These are phyloP conservation scores for Rhodotorula sp. DNA, from an alignment of 1,284 basidiomycete genomes.

Conservation along the genomic window DNA sequence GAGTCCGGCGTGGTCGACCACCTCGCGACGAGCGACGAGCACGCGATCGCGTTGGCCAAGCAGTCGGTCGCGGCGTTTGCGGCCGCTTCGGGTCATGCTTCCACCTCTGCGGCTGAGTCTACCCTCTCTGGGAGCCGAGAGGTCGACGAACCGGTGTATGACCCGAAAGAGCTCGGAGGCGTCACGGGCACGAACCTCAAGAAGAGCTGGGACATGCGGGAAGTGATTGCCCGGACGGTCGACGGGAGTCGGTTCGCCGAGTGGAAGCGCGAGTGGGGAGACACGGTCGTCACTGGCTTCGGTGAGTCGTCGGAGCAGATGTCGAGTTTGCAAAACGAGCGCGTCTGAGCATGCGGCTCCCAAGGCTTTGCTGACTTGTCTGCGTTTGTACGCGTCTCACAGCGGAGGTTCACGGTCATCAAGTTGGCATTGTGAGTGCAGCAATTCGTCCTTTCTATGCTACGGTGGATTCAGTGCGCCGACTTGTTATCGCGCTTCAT, in stretches of 20 bases:
- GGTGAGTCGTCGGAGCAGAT: slow-evolving; percentile 50
- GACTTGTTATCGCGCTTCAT: too few relatives aligned
- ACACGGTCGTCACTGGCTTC: slow-evolving; percentile 77
- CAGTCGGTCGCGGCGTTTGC: slow-evolving; percentile 75
- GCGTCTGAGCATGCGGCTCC: background rate
- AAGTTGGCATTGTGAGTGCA: slow-evolving; percentile 41
- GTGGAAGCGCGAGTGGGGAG: slow-evolving; percentile 76
- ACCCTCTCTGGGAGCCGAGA: background rate
- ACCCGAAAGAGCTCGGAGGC: slow-evolving; percentile 76
- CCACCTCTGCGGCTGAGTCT: background rate
- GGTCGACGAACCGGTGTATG: slow-evolving; percentile 75
- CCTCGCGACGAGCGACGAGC: slow-evolving; percentile 80
- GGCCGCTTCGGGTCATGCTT: slow-evolving; percentile 25
- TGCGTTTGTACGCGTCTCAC: background rate
- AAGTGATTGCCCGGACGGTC: slow-evolving; percentile 85
- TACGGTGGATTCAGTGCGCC: too few relatives aligned
- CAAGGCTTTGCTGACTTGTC: too few relatives aligned
- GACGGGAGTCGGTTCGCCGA: slow-evolving; percentile 90
- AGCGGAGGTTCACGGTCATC: slow-evolving; percentile 80
- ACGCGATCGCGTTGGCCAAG: slow-evolving; percentile 80
- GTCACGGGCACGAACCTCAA: slow-evolving; percentile 87
- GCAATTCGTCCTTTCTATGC: too few relatives aligned
- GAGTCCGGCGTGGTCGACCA: slow-evolving; percentile 94
- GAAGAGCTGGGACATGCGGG: slow-evolving; percentile 87
- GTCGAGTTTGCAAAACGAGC: background rate